phyloP scores from a whole-genome alignment of 345 rosid genomes.

The Schrenkiella parvula region DNA sequence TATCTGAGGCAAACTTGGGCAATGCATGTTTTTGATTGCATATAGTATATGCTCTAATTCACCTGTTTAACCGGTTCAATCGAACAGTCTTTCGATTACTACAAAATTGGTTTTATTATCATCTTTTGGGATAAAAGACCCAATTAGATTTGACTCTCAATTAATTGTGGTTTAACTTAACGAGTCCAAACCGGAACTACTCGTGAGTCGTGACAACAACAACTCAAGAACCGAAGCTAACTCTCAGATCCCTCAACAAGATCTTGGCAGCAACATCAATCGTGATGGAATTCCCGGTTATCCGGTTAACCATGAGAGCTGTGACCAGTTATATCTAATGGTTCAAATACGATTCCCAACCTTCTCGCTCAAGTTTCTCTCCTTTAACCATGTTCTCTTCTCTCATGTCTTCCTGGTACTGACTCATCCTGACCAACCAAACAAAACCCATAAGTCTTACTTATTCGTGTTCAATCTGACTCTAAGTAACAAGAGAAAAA shows the following conservation, averaged over 20 bases:
- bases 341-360: conserved; percentile 75
- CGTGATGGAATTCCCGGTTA: background rate
- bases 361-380: conserved; percentile 56
- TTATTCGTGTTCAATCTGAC: background rate
- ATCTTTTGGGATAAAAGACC: no score
- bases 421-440: conserved; percentile 62
- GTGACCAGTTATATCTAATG: conserved; percentile 27
- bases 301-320: background rate
- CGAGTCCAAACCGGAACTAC: no score
- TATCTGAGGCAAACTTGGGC: no score
- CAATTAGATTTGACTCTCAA: no score
- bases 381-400: conserved; percentile 69
- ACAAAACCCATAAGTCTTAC: background rate
- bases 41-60: no score
- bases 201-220: no score
- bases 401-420: conserved; percentile 79
- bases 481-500: background rate
- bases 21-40: no score
- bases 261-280: conserved; percentile 16
- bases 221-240: conserved; percentile 6
- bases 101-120: no score
- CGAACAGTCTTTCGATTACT: no score
- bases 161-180: no score
- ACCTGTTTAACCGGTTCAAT: no score
- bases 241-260: background rate